Base-by-base conservation (phyloP, 371 early-diverging fungal genomes). In the Nematocida sp. region DNA sequence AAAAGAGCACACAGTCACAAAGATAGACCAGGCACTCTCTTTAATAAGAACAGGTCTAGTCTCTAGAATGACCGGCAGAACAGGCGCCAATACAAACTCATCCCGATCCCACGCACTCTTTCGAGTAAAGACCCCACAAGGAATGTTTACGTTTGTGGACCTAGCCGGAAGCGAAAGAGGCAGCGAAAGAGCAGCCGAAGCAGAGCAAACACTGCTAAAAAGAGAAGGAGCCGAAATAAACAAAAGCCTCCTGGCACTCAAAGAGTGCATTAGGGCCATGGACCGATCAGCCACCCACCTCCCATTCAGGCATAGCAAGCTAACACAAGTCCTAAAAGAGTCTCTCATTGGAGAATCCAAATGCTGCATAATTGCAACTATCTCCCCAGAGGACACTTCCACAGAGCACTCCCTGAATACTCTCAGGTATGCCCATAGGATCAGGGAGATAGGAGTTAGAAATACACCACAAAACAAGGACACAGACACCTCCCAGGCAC, bases 311-410 rank as follows among this genome's bases (percentile, higher is more conserved):
- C 92, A 96, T 84, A 93, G 93, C 2, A 95, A 94, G 85, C 79
- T 95, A 38, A 97, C 98, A 5, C 91, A 90, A 80, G 77, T 95
- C 63, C 84, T 98, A 53, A 91, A 93, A 79, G 88, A 91, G 79
- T 91, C 90, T 60, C 67, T 81, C 27, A 80, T 90, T 17, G 95
- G 94, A n/a, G 94, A 94, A 78, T 90, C 90, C 77, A 94, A 95
- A 81, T 92, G 92, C 1, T 85, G 93, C 19, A 98, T 98, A 95
- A 93, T 98, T 88, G 95, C 95, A 19, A 96, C 94, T 77, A 86
- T 98, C 25, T 70, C 74, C 31, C 74, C 74, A 25, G 74, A 70
- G 37, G 58, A 54, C 1, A 19, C 74, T 19, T 70, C 74, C 0
- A 40, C 61, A 76, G 98, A 96, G 75, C 94, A 97, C 79, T 90